Evolutionary conservation across 192 early-diverging fungal genomes (phyloP).

Genomic region (Backusella liffmaniae): DNA sequence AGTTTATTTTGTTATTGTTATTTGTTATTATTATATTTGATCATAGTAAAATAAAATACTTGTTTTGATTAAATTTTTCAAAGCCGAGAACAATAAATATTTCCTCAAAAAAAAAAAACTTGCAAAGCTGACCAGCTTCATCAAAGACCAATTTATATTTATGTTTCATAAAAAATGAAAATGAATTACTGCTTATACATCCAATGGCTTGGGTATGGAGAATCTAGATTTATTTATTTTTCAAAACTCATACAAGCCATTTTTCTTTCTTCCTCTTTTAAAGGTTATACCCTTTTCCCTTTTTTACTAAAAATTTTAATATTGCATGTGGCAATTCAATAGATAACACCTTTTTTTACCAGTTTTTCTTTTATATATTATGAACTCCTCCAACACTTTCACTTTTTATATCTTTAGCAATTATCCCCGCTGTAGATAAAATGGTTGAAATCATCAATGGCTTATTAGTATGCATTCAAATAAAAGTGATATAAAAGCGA

Average conservation of each 20-base stretch:
- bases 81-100: not conserved
- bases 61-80: not conserved
- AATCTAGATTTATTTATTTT: not conserved
- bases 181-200: not conserved
- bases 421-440: conserved; percentile 8
- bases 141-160: not conserved
- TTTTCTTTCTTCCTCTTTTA: too few species aligned
- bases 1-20: not conserved
- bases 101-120: not conserved
- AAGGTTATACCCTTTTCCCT: too few species aligned
- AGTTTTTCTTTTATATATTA: not conserved
- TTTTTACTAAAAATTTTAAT: not conserved
- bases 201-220: not conserved
- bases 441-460: not conserved
- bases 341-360: not conserved
- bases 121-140: not conserved
- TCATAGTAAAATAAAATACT: not conserved
- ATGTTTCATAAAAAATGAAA: not conserved
- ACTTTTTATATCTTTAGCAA: conserved; percentile 2
- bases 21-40: not conserved
- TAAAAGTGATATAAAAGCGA: not conserved
- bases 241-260: not conserved
- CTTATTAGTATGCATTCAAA: conserved; percentile 2
- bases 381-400: not conserved
- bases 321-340: not conserved